Percentiles rank a stretch among this genome's conserved stretches.
phyloP scores from a whole-genome alignment of 192 early-diverging fungal species.

The Mycoemilia scoparia region DNA sequence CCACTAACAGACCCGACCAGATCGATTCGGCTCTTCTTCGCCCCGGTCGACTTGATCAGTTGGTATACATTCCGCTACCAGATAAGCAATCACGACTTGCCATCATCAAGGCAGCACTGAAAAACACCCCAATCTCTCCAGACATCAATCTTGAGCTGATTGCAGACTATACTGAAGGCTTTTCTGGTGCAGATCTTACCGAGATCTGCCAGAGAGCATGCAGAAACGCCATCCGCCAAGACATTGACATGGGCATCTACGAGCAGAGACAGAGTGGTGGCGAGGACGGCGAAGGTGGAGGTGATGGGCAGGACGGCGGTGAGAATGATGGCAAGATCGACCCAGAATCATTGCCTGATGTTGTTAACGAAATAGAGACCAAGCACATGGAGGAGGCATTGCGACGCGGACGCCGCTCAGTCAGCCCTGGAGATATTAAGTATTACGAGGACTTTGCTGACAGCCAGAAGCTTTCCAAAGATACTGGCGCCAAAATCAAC shows the following conservation, averaged over 20 bases:
- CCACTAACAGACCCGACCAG: conserved; percentile 97
- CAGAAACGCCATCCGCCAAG: conserved; percentile 93
- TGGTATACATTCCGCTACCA: conserved; percentile 93
- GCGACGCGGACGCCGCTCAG: conserved; percentile 88
- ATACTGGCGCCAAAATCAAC: conserved; percentile 63
- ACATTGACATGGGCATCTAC: conserved; percentile 83
- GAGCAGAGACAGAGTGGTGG: conserved; percentile 57
- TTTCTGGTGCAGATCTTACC: conserved; percentile 94
- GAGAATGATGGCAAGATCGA: too few species aligned
- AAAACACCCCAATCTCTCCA: conserved; percentile 76
- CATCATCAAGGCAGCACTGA: conserved; percentile 70
- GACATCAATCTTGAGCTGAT: conserved; percentile 69
- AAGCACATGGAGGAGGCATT: conserved; percentile 98
- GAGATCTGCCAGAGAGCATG: conserved; percentile 97
- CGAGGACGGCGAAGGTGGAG: conserved; percentile 59
- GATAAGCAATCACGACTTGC: conserved; percentile 71
- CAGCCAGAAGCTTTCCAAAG: conserved; percentile 87
- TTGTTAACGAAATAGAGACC: conserved; percentile 75
- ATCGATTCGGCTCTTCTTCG: conserved; percentile 92
- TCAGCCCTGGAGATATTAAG: conserved; percentile 88
- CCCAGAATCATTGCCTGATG: too few species aligned
- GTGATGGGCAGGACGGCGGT: conserved; percentile 56
- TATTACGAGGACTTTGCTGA: conserved; percentile 99
- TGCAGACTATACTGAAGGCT: conserved; percentile 79
- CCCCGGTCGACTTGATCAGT: conserved; percentile 96